A percentile compares a stretch with the other conserved stretches of the same genome.
Evolutionary conservation across 805 yeast species (phyloP).

Genomic region (Ogataea zsoltii): DNA sequence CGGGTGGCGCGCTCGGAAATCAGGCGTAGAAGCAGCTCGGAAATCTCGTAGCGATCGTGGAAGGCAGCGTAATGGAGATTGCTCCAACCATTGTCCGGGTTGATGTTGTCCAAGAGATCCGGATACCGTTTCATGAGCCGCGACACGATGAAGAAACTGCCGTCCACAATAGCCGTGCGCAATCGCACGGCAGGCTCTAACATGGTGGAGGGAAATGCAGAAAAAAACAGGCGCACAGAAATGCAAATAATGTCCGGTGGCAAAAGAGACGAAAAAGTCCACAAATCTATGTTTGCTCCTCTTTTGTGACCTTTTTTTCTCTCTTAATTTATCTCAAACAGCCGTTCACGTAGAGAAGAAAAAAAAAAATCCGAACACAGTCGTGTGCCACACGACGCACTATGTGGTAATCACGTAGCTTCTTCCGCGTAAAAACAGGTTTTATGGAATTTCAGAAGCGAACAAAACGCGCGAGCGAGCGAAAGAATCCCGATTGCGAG

Average conservation of each 20-base stretch:
- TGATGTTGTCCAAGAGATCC: conserved; percentile 64
- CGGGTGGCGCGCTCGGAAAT: conserved; percentile 13
- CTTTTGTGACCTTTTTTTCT: too few relatives aligned
- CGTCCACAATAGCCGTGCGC: conserved; percentile 65
- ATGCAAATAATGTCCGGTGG: background rate
- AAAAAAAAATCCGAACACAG: too few relatives aligned
- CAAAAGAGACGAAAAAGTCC: background rate
- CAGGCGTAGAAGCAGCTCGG: conserved; percentile 27
- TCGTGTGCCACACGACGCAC: too few relatives aligned
- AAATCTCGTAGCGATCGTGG: conserved; percentile 65
- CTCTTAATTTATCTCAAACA: too few relatives aligned
- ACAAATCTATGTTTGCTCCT: background rate
- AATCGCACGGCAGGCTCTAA: conserved; percentile 63
- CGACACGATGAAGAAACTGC: conserved; percentile 61
- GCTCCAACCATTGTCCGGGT: conserved; percentile 78
- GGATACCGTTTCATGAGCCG: conserved; percentile 70
- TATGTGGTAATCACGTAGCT: too few relatives aligned
- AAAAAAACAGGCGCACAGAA: too few relatives aligned
- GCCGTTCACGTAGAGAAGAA: too few relatives aligned
- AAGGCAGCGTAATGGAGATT: conserved; percentile 79
- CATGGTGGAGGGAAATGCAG: conserved; percentile 36
- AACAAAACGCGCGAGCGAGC: too few relatives aligned
- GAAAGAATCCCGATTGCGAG: too few relatives aligned
- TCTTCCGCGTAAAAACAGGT: too few relatives aligned
- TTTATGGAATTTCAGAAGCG: too few relatives aligned